Percentiles rank a stretch among this genome's conserved stretches.
These are phyloP conservation scores for Xylaria sp. DNA, from an alignment of 2,329 filamentous ascomycete species.

Conservation along the genomic window DNA sequence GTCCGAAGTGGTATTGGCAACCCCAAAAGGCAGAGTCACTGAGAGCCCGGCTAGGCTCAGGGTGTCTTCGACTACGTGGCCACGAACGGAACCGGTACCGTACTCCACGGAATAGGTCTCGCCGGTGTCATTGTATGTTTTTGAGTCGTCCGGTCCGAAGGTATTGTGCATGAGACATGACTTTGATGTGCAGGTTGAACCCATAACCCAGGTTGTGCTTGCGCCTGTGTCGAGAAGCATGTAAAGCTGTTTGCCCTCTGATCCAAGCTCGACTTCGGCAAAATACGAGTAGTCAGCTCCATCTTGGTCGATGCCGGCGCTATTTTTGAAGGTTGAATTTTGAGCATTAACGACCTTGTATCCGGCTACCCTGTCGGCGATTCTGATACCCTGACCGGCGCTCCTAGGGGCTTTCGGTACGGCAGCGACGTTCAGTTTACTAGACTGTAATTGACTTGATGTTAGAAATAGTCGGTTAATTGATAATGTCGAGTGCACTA, in stretches of 20 bases:
- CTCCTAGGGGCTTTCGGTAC: slow-evolving; percentile 54
- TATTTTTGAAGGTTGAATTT: slow-evolving; percentile 59
- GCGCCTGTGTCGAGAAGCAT: slow-evolving; percentile 75
- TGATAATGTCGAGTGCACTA: slow-evolving; percentile 41
- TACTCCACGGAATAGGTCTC: slow-evolving; percentile 75
- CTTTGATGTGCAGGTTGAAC: slow-evolving; percentile 70
- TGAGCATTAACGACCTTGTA: slow-evolving; percentile 61
- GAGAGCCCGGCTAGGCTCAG: slow-evolving; percentile 74
- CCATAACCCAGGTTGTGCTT: slow-evolving; percentile 86
- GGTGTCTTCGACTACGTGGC: slow-evolving; percentile 73
- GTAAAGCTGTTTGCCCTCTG: slow-evolving; percentile 63
- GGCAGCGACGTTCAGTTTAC: slow-evolving; percentile 50
- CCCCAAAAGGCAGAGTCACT: slow-evolving; percentile 74
- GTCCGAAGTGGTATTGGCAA: slow-evolving; percentile 75
- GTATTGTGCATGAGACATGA: slow-evolving; percentile 77
- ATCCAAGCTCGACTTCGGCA: slow-evolving; percentile 66
- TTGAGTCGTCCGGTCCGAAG: slow-evolving; percentile 75
- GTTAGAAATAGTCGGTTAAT: slow-evolving; percentile 34
- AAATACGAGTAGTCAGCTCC: slow-evolving; percentile 76
- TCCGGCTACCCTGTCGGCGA: slow-evolving; percentile 57
- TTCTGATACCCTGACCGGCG: slow-evolving; percentile 47
- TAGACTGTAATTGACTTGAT: slow-evolving; percentile 45
- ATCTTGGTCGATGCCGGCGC: slow-evolving; percentile 70
- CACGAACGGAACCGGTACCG: slow-evolving; percentile 79
- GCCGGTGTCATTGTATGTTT: slow-evolving; percentile 65